These are phyloP conservation scores for Botrytis tulipae DNA, from an alignment of 2,329 filamentous ascomycete species.

Conservation along the genomic window DNA sequence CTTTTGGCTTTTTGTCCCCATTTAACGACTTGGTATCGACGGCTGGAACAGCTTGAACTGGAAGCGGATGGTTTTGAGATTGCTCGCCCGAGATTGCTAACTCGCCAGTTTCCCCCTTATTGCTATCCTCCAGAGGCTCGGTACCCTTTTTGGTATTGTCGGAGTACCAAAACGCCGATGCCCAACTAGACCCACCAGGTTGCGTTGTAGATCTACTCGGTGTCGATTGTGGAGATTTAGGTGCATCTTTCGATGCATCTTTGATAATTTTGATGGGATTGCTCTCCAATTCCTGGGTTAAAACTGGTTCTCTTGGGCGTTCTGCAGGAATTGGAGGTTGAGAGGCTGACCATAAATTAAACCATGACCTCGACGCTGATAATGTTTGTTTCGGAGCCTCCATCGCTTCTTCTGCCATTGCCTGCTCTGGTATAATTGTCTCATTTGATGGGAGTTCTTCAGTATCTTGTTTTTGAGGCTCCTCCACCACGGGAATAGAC, in stretches of 20 bases:
- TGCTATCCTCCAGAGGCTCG: constrained; percentile 13
- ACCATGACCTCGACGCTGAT: constrained; percentile 34
- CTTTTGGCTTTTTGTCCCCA: constrained; percentile 29
- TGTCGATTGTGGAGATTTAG: constrained; percentile 9
- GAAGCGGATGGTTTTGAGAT: constrained; percentile 50
- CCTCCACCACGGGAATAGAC: constrained; percentile 15
- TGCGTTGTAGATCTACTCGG: constrained; percentile 20
- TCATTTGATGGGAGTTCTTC: constrained; percentile 10
- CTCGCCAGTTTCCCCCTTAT: constrained; percentile 39
- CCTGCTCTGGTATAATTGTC: neutral
- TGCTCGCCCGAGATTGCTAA: constrained; percentile 58
- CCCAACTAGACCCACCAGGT: constrained; percentile 64
- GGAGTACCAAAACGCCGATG: constrained; percentile 65
- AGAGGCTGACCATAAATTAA: constrained; percentile 35
- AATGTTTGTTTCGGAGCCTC: constrained; percentile 7
- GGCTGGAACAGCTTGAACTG: constrained; percentile 28
- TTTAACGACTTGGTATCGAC: constrained; percentile 18
- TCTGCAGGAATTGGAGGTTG: constrained; percentile 29
- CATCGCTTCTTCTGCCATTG: constrained; percentile 19
- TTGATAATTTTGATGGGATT: constrained; percentile 29
- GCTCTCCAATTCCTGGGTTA: constrained; percentile 1
- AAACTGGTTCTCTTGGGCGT: constrained; percentile 25
- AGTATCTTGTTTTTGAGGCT: constrained; percentile 8
- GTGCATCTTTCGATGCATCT: constrained; percentile 15
- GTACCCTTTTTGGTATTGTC: constrained; percentile 35